phyloP scores from a whole-genome alignment of 2,329 filamentous ascomycete genomes.

The Ophiostoma himal-ulmi region DNA sequence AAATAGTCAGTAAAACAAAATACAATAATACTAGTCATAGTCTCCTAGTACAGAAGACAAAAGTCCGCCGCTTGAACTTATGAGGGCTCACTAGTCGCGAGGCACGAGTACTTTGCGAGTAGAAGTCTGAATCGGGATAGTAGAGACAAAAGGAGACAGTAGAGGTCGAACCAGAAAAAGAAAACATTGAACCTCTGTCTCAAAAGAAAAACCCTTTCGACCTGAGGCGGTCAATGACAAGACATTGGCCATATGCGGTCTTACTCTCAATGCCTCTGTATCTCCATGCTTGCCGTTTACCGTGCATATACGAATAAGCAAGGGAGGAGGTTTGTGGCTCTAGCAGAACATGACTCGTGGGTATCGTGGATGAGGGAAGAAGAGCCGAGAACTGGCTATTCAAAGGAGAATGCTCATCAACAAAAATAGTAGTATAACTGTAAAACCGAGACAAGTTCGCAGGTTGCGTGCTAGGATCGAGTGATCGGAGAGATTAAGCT shows the following conservation, averaged over 20 bases:
- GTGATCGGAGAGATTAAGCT: background rate
- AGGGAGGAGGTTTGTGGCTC: background rate
- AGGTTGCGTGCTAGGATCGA: background rate
- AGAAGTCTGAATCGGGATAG: background rate
- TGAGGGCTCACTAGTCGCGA: background rate
- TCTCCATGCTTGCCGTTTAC: background rate
- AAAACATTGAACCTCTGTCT: background rate
- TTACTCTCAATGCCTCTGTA: background rate
- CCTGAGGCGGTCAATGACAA: background rate
- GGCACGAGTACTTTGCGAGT: background rate
- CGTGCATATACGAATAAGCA: slow-evolving; percentile 9
- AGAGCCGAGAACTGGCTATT: background rate
- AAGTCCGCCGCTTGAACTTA: slow-evolving; percentile 5
- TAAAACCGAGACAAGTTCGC: background rate
- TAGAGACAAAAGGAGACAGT: background rate
- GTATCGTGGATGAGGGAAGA: background rate
- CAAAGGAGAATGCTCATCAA: background rate
- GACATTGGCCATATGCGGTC: background rate
- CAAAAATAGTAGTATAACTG: background rate
- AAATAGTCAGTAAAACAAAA: background rate
- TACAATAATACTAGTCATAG: background rate
- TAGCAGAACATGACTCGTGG: background rate
- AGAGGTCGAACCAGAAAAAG: background rate
- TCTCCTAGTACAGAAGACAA: background rate
- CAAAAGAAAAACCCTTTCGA: background rate